Base-by-base conservation (phyloP, 306 rosid species). In the Inga oerstediana region DNA sequence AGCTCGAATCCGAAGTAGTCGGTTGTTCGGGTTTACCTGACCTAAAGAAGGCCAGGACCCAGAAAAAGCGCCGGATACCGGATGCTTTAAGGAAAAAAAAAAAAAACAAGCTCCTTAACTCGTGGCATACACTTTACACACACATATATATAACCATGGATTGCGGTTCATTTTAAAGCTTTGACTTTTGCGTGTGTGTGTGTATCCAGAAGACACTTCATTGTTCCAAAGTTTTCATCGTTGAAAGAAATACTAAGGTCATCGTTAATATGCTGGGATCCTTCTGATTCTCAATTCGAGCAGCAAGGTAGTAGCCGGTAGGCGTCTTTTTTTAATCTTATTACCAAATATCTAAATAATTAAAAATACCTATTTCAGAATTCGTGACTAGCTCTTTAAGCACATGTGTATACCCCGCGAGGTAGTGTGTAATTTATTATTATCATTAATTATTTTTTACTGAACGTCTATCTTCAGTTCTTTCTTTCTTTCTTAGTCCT, bases 61-160 rank as follows among this genome's bases (percentile, higher is more conserved):
- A n/a, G n/a, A n/a, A n/a, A n/a, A n/a, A n/a, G n/a, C n/a, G n/a
- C n/a, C n/a, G n/a, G n/a, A n/a, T n/a, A n/a, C n/a, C n/a, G n/a
- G n/a, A n/a, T n/a, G n/a, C n/a, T n/a, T n/a, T n/a, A n/a, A n/a
- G n/a, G n/a, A n/a, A n/a, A n/a, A n/a, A n/a, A n/a, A n/a, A n/a
- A n/a, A n/a, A 9, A 71, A 43, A 39, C 64, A 72, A 72, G 64
- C 37, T 65, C 67, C 75, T 81, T 75, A 76, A 82, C 80, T 66
- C 41, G 48, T 66, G 59, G 56, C 43, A 51, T 14, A 5, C n/a
- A 15, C 80, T 65, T 81, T 43, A 61, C 10, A 58, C 27, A 15
- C 4, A 52, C 3, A 15, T 37, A 54, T 17, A 46, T 72, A 10
- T 43, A 46, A 72, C 19, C 77, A 72, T 2, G 77, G 35, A 41